Evolutionary conservation across 1,284 basidiomycete species (phyloP).

Genomic region (Irpex sp.): DNA sequence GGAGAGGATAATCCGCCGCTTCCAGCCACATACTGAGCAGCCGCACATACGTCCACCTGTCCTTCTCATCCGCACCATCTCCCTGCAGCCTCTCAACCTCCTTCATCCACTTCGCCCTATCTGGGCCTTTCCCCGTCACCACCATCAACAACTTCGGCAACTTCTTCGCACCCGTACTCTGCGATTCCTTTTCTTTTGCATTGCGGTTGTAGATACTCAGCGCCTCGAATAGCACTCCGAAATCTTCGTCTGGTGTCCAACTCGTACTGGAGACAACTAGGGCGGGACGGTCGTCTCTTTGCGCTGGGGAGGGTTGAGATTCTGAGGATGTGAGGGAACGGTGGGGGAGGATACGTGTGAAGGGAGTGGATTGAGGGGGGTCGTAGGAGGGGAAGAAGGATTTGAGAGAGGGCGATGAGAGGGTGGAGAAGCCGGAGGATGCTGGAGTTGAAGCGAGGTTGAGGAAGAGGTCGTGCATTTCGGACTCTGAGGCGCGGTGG

Average conservation of each 20-base stretch:
- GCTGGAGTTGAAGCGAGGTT: background rate
- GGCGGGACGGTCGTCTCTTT: conserved; percentile 75
- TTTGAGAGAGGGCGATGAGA: conserved; percentile 29
- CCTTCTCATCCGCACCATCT: conserved; percentile 14
- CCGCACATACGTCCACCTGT: conserved; percentile 75
- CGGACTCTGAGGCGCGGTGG: conserved; percentile 61
- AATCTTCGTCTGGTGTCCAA: conserved; percentile 99
- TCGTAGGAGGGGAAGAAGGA: conserved; percentile 39
- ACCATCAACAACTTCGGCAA: conserved; percentile 80
- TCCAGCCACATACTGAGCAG: conserved; percentile 88
- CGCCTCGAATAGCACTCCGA: conserved; percentile 77
- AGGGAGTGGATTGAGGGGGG: conserved; percentile 59
- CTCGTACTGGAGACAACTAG: conserved; percentile 91
- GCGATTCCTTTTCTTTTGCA: conserved; percentile 33
- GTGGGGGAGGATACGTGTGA: conserved; percentile 39
- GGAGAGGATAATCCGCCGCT: conserved; percentile 80
- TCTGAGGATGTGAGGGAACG: conserved; percentile 1
- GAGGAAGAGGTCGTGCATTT: conserved; percentile 68
- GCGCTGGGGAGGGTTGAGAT: conserved; percentile 17
- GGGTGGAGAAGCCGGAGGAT: conserved; percentile 16
- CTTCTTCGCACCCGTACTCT: conserved; percentile 16
- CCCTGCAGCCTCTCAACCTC: conserved; percentile 53
- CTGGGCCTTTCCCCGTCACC: conserved; percentile 91
- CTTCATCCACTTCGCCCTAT: conserved; percentile 72
- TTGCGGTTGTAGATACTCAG: conserved; percentile 65